Percentiles rank a stretch among this genome's conserved stretches.
Conservation (phyloP, 2,329 filamentous ascomycete genomes). For the Verticillium klebahnii region DNA sequence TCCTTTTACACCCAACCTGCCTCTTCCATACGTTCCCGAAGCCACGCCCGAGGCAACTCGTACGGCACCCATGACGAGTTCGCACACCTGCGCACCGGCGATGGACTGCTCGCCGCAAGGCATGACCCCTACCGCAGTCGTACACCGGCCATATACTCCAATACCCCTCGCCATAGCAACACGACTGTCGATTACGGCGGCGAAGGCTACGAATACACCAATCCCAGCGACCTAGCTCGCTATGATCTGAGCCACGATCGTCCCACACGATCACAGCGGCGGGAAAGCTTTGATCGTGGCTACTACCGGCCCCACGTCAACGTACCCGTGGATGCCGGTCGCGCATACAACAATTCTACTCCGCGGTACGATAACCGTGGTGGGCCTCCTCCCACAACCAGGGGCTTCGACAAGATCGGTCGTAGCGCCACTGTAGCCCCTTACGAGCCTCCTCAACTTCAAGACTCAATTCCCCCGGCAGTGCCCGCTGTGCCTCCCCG, state of each 20-base stretch:
- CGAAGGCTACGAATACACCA: slow-evolving; percentile 60
- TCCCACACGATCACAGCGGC: slow-evolving; percentile 35
- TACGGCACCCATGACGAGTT: slow-evolving; percentile 48
- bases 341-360: slow-evolving; percentile 19
- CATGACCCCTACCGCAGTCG: slow-evolving; percentile 42
- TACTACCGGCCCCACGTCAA: slow-evolving; percentile 54
- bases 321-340: slow-evolving; percentile 17
- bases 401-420: slow-evolving; percentile 67
- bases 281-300: slow-evolving; percentile 50
- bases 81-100: slow-evolving; percentile 39
- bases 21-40: slow-evolving; percentile 48
- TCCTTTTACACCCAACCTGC: slow-evolving; percentile 54
- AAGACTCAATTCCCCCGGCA: slow-evolving; percentile 40
- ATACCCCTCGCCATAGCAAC: slow-evolving; percentile 31
- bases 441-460: slow-evolving; percentile 38
- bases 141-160: slow-evolving; percentile 42
- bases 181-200: slow-evolving; percentile 47
- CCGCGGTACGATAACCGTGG: slow-evolving; percentile 34
- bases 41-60: slow-evolving; percentile 33
- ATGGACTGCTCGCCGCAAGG: slow-evolving; percentile 33
- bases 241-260: slow-evolving; percentile 55
- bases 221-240: slow-evolving; percentile 54
- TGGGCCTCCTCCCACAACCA: slow-evolving; percentile 63
- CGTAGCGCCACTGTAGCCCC: slow-evolving; percentile 28
- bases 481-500: slow-evolving; percentile 22